Evolutionary conservation across 1,284 basidiomycete species (phyloP).

Genomic region (Boletus semigastroideus): DNA sequence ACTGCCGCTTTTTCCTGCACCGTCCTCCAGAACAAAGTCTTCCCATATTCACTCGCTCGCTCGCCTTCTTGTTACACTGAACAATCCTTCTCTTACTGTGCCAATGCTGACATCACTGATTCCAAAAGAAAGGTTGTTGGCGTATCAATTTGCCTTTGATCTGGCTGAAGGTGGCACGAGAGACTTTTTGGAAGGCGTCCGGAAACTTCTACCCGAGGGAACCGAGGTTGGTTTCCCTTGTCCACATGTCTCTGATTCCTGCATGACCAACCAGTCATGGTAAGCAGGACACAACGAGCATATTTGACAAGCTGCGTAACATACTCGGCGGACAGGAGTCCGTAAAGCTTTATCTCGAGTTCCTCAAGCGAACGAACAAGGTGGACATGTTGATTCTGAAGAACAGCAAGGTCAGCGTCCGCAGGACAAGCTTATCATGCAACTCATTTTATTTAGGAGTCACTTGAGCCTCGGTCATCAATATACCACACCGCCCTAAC

Average conservation of each 20-base stretch:
- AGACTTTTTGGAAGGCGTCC: constrained; percentile 81
- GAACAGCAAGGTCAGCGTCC: constrained; percentile 72
- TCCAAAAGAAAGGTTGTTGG: constrained; percentile 70
- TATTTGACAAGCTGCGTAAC: constrained; percentile 71
- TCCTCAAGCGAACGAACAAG: constrained; percentile 91
- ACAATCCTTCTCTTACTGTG: constrained; percentile 72
- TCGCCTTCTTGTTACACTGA: constrained; percentile 85
- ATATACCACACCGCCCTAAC: constrained; percentile 96
- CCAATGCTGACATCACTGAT: constrained; percentile 71
- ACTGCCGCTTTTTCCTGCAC: constrained; percentile 78
- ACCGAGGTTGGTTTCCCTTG: constrained; percentile 47
- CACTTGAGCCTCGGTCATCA: constrained; percentile 90
- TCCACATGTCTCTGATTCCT: background rate
- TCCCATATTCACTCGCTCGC: constrained; percentile 76
- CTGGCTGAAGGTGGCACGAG: constrained; percentile 90
- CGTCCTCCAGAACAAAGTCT: constrained; percentile 67
- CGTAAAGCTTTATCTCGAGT: constrained; percentile 90
- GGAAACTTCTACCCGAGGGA: constrained; percentile 63
- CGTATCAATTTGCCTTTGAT: constrained; percentile 94
- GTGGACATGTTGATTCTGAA: constrained; percentile 90
- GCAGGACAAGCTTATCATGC: background rate
- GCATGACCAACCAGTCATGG: constrained; percentile 14
- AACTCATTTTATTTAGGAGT: constrained; percentile 54
- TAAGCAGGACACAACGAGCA: constrained; percentile 54
- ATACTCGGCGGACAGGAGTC: constrained; percentile 89